Evolutionary conservation across 1,284 basidiomycete species (phyloP), one percentile per base, ranked within the genome.

Genomic region (Hemileia vastatrix): DNA sequence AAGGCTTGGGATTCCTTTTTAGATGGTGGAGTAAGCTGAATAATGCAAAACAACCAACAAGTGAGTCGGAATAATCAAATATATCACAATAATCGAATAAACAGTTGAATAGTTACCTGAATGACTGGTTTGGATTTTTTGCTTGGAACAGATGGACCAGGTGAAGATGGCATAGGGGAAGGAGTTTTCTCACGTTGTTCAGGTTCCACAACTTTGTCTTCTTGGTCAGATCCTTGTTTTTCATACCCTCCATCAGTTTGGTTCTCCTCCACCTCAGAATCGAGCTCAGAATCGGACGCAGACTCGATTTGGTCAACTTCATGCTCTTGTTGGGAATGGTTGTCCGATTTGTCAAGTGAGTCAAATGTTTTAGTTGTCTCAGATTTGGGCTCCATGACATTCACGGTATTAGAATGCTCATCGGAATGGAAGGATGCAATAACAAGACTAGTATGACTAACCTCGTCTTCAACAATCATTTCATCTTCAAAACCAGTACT

Each of bases 101-200:
- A 27, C n/a, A 31, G 27, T 51, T 51, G 49, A n/a, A 51, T 31
- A 27, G 40, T 43, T 11, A 43, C 11, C 23, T n/a, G 9, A 15
- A 27, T 6, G 23, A n/a, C 24, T 24, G n/a, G 15, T 24, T 51
- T 27, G 24, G 24, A 51, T 27, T 24, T 3, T 31, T 51, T 31
- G 32, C n/a, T n/a, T 51, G 23, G 49, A 51, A 27, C 49, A 51
- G 23, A 24, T 51, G n/a, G n/a, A n/a, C n/a, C n/a, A n/a, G n/a
- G n/a, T n/a, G n/a, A n/a, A n/a, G n/a, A n/a, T n/a, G n/a, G n/a
- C n/a, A n/a, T n/a, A n/a, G n/a, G n/a, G n/a, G n/a, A n/a, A n/a
- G n/a, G n/a, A n/a, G n/a, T 27, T 31, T 51, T 31, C 49, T 51
- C 49, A 3, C 15, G n/a, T 15, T 51, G 49, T 27, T 31, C 49